These are phyloP conservation scores for Pontederia paniculata DNA, from an alignment of 176 grass and related monocot genomes.

Conservation along the genomic window DNA sequence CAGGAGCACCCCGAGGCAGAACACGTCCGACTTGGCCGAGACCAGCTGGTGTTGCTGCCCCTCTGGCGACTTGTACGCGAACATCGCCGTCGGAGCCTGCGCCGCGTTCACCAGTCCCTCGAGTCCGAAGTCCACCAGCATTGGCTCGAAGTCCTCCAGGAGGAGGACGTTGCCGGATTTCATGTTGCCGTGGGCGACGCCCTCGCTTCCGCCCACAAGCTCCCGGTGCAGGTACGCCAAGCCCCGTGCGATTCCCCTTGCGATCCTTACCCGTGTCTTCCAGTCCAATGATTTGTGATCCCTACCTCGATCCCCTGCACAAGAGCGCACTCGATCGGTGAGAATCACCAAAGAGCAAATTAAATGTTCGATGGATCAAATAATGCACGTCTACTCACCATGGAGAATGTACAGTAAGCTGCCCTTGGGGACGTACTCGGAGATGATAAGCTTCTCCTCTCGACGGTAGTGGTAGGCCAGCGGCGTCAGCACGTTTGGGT, in stretches of 20 bases:
- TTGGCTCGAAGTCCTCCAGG: conserved; percentile 28
- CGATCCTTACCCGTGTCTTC: conserved; percentile 31
- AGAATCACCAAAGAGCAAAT: background rate
- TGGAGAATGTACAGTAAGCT: conserved; percentile 1
- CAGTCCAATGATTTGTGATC: conserved; percentile 32
- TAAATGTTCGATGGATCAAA: background rate
- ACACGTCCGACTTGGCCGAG: conserved; percentile 52
- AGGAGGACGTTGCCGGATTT: conserved; percentile 78
- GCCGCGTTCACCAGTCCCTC: conserved; percentile 32
- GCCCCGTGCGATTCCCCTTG: conserved; percentile 36
- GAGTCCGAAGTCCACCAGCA: conserved; percentile 47
- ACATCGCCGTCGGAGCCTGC: conserved; percentile 43
- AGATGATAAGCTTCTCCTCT: conserved; percentile 26
- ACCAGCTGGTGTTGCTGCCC: conserved; percentile 15
- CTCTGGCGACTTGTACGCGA: conserved; percentile 57
- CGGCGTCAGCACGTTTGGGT: conserved; percentile 19
- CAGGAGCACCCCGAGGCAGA: conserved; percentile 60
- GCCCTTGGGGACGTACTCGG: conserved; percentile 13
- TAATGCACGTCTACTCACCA: background rate
- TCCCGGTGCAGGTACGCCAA: conserved; percentile 48
- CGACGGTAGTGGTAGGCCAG: conserved; percentile 22
- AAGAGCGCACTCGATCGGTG: background rate
- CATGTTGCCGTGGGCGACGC: conserved; percentile 55
- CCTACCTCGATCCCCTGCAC: conserved; percentile 39
- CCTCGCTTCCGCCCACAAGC: conserved; percentile 31